These are phyloP conservation scores for Flaveria trinervia DNA, from an alignment of 129 eudicot species.

Conservation along the genomic window DNA sequence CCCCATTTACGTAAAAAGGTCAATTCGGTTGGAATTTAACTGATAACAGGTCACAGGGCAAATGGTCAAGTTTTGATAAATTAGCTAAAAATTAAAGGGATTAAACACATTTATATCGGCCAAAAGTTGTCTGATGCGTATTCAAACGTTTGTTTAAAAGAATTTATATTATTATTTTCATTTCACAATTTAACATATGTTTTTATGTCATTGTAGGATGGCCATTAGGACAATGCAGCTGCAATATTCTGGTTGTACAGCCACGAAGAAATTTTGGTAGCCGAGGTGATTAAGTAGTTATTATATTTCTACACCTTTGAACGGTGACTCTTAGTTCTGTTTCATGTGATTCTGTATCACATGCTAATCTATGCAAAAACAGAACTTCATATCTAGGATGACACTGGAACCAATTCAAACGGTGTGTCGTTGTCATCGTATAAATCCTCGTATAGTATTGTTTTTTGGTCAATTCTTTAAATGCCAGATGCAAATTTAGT, in stretches of 20 bases:
- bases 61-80: background rate
- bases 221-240: constrained; percentile 41
- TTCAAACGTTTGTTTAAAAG: background rate
- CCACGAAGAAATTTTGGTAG: constrained; percentile 38
- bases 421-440: constrained; percentile 21
- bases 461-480: background rate
- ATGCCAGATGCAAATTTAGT: constrained; percentile 23
- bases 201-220: constrained; percentile 40
- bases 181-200: background rate
- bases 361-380: background rate
- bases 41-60: constrained; percentile 9
- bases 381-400: constrained; percentile 14
- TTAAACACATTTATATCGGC: background rate
- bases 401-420: constrained; percentile 14
- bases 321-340: constrained; percentile 19
- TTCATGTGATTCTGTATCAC: constrained; percentile 23
- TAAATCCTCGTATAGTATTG: constrained; percentile 5
- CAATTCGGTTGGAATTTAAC: background rate
- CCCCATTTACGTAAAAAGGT: background rate
- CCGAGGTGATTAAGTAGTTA: constrained; percentile 31
- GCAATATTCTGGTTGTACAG: constrained; percentile 47
- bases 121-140: background rate
- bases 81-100: background rate
- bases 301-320: constrained; percentile 17
- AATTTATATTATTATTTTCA: background rate